Percentiles rank a stretch among this genome's conserved stretches.
These are phyloP conservation scores for Ceratocystis ficicola DNA, from an alignment of 2,329 filamentous ascomycete species.

Conservation along the genomic window DNA sequence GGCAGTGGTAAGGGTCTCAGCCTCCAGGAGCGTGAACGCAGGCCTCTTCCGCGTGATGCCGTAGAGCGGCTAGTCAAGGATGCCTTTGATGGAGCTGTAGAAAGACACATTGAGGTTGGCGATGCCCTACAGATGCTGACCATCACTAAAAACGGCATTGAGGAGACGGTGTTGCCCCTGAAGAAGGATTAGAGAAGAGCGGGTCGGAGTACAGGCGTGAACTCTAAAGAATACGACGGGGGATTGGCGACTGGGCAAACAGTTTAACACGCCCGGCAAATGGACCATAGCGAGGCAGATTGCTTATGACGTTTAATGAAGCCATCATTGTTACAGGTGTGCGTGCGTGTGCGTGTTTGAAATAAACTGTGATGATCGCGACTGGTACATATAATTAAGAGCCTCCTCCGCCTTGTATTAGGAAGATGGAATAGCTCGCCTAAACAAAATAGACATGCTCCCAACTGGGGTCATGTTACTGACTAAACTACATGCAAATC, in stretches of 20 bases:
- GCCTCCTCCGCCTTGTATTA: background rate
- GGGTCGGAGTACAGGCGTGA: background rate
- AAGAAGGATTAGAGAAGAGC: constrained; percentile 68
- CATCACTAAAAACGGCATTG: constrained; percentile 75
- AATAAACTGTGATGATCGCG: background rate
- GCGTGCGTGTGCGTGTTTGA: background rate
- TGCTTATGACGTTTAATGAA: constrained; percentile 21
- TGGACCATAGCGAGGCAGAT: constrained; percentile 6
- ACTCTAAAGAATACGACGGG: background rate
- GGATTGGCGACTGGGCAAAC: background rate
- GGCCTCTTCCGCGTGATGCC: constrained; percentile 57
- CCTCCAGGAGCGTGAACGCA: constrained; percentile 56
- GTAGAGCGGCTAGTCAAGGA: constrained; percentile 88
- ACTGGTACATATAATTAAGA: background rate
- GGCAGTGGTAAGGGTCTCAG: constrained; percentile 74
- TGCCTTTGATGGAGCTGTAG: constrained; percentile 94
- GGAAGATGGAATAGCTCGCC: background rate
- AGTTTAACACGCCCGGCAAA: background rate
- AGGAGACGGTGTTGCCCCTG: constrained; percentile 70
- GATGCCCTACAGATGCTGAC: constrained; percentile 93
- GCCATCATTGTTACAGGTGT: constrained; percentile 7
- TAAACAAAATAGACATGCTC: background rate
- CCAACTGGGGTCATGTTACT: too few relatives aligned
- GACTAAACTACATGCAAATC: background rate
- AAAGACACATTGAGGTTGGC: constrained; percentile 98